A percentile compares a stretch with the other conserved stretches of the same genome.
These are phyloP conservation scores for Coemansia sp. DNA, from an alignment of 192 early-diverging fungal genomes.

Conservation along the genomic window DNA sequence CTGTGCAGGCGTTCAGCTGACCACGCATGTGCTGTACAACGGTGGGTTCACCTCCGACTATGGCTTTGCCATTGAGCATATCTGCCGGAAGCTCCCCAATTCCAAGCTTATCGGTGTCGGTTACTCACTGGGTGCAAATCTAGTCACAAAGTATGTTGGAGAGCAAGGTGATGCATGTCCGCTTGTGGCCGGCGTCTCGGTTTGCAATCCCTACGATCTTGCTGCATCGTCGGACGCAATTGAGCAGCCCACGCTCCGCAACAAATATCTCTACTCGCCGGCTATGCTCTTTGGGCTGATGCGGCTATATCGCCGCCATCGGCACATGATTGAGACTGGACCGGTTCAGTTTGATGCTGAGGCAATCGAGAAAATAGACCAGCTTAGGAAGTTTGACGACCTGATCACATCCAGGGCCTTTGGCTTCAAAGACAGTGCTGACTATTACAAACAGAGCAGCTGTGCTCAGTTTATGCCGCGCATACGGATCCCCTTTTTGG, in stretches of 20 bases:
- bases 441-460: slow-evolving; percentile 74
- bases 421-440: slow-evolving; percentile 77
- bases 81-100: slow-evolving; percentile 57
- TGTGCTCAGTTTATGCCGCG: slow-evolving; percentile 59
- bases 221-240: slow-evolving; percentile 51
- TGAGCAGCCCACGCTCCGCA: slow-evolving; percentile 57
- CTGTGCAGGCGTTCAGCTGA: slow-evolving; percentile 78
- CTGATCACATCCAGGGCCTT: slow-evolving; percentile 68
- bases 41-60: slow-evolving; percentile 81
- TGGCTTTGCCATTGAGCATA: slow-evolving; percentile 34
- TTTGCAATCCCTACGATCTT: slow-evolving; percentile 88
- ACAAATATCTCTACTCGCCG: slow-evolving; percentile 59
- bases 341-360: slow-evolving; percentile 54
- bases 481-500: slow-evolving; percentile 78
- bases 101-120: slow-evolving; percentile 79
- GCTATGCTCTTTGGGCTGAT: slow-evolving; percentile 61
- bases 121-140: slow-evolving; percentile 90
- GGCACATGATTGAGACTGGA: slow-evolving; percentile 51
- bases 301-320: slow-evolving; percentile 52
- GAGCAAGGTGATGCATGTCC: slow-evolving; percentile 75
- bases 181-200: slow-evolving; percentile 71
- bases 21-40: slow-evolving; percentile 76
- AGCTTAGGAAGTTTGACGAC: slow-evolving; percentile 84
- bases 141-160: slow-evolving; percentile 88
- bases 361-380: slow-evolving; percentile 56